These are phyloP conservation scores for Hyphopichia fennica DNA, from an alignment of 1,139 yeast species.

Conservation along the genomic window DNA sequence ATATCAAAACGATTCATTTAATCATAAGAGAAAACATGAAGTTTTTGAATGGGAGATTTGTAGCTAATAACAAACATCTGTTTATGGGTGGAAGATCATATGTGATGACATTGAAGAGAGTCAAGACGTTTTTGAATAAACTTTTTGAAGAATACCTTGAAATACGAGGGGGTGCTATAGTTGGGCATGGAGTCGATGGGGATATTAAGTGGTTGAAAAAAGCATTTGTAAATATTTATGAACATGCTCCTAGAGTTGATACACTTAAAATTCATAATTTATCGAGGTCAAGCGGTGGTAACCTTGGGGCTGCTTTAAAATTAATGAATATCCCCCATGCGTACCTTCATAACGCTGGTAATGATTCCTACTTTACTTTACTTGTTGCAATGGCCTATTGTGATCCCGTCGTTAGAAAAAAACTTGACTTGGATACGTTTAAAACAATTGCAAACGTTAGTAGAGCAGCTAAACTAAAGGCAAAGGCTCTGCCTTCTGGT, in stretches of 20 bases:
- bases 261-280: conserved; percentile 50
- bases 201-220: conserved; percentile 57
- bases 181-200: conserved; percentile 68
- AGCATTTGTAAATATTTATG: conserved; percentile 49
- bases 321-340: conserved; percentile 62
- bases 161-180: conserved; percentile 36
- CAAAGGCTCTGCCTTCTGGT: background rate
- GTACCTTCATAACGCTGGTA: conserved; percentile 76
- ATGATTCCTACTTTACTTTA: conserved; percentile 76
- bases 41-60: conserved; percentile 54
- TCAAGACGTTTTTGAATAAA: conserved; percentile 38
- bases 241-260: conserved; percentile 41
- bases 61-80: conserved; percentile 60
- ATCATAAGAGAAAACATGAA: conserved; percentile 51
- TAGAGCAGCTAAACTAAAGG: background rate
- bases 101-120: conserved; percentile 34
- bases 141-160: conserved; percentile 45
- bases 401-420: conserved; percentile 43
- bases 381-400: conserved; percentile 53
- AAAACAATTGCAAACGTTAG: background rate
- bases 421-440: conserved; percentile 17
- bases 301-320: conserved; percentile 53
- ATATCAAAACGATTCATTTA: conserved; percentile 54
- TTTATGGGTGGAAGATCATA: conserved; percentile 61
- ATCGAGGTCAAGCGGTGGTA: conserved; percentile 45